Percentiles rank a stretch among this genome's conserved stretches.
phyloP scores from a whole-genome alignment of 306 rosid genomes.

The Arachis stenosperma region DNA sequence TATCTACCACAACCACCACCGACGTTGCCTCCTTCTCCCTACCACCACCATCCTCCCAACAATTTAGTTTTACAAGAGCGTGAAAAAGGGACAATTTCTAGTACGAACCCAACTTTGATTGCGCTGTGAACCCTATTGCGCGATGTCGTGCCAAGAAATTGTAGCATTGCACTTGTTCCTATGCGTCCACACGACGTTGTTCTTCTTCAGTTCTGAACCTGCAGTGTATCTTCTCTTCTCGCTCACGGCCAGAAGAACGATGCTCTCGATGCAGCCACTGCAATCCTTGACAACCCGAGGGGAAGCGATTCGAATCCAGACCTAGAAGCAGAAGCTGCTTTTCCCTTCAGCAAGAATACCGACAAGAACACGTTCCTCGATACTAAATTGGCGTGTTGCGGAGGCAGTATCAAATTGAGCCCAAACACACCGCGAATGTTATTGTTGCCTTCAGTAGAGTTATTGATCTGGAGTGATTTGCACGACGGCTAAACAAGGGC shows the following conservation, averaged over 20 bases:
- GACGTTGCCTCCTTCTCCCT: too few species aligned
- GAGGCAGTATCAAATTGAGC: conserved; percentile 44
- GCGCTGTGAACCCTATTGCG: conserved; percentile 17
- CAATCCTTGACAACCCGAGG: conserved; percentile 42
- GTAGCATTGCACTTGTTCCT: conserved; percentile 48
- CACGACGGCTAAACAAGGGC: neutral
- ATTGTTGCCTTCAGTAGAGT: neutral
- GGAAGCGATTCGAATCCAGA: conserved; percentile 2
- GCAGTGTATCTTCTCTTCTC: conserved; percentile 30
- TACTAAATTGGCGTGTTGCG: conserved; percentile 12
- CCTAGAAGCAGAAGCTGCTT: neutral
- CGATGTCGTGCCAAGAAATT: conserved; percentile 42
- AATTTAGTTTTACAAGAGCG: conserved; percentile 15
- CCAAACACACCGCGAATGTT: conserved; percentile 43
- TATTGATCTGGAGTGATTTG: conserved; percentile 2
- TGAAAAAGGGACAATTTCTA: neutral
- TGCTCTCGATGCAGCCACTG: conserved; percentile 36
- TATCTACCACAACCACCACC: too few species aligned
- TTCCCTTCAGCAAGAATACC: conserved; percentile 39
- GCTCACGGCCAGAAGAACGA: conserved; percentile 31
- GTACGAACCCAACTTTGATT: conserved; percentile 3
- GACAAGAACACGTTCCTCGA: conserved; percentile 41
- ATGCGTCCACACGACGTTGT: conserved; percentile 39
- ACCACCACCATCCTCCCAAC: too few species aligned
- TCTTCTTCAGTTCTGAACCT: conserved; percentile 51